Percentiles rank a stretch among this genome's conserved stretches.
Conservation (phyloP, 108 stramenopile species). For the Fragilariopsis cylindrus region DNA sequence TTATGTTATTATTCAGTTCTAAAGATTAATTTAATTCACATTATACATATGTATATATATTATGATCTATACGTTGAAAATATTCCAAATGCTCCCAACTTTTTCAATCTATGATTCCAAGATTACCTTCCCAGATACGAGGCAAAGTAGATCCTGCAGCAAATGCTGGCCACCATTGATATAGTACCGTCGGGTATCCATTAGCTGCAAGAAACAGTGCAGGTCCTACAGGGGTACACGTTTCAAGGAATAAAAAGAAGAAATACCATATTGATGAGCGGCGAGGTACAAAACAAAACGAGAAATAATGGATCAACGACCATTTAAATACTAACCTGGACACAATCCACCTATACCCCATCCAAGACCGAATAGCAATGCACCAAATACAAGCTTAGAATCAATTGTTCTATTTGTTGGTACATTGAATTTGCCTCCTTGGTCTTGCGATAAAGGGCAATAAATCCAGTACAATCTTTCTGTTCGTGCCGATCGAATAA, state of each 20-base stretch:
- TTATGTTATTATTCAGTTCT: too few relatives aligned
- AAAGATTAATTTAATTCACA: too few relatives aligned
- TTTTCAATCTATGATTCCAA: too few relatives aligned
- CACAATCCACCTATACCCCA: constrained; percentile 60
- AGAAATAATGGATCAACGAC: too few relatives aligned
- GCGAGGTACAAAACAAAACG: too few relatives aligned
- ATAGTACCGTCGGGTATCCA: constrained; percentile 30
- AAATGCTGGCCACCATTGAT: constrained; percentile 45
- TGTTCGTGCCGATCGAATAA: background rate
- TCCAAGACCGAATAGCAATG: constrained; percentile 51
- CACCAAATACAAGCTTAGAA: constrained; percentile 43
- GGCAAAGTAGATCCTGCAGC: constrained; percentile 31
- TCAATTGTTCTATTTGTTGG: constrained; percentile 49
- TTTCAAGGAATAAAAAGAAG: too few relatives aligned
- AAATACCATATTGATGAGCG: too few relatives aligned
- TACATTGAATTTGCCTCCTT: constrained; percentile 30
- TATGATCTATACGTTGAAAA: too few relatives aligned
- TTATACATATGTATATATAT: too few relatives aligned
- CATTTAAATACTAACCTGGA: constrained; percentile 28
- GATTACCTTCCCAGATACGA: background rate
- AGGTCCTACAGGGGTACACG: constrained; percentile 4
- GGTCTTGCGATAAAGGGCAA: background rate
- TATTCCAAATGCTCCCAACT: too few relatives aligned
- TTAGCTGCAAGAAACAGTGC: constrained; percentile 37
- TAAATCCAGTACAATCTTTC: background rate